Evolutionary conservation across 129 eudicot genomes (phyloP).

Genomic region (Tagetes patula): DNA sequence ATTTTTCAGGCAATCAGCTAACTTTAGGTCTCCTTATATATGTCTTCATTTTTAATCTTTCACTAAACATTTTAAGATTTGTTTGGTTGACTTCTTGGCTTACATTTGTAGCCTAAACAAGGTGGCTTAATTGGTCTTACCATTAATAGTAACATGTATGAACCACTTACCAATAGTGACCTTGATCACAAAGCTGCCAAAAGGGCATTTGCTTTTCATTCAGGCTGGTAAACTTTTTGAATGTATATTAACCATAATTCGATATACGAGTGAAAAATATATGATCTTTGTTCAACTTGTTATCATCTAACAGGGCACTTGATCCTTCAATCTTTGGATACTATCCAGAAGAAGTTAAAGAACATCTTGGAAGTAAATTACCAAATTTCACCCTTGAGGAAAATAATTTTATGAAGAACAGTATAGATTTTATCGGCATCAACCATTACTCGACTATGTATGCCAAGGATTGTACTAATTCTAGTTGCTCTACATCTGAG

Average conservation of each 20-base stretch:
- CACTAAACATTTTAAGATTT: neutral
- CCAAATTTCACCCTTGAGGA: constrained; percentile 61
- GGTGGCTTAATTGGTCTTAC: constrained; percentile 58
- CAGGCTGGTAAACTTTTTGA: constrained; percentile 50
- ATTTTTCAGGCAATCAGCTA: constrained; percentile 50
- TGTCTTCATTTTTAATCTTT: neutral
- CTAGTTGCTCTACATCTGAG: constrained; percentile 34
- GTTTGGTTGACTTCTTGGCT: constrained; percentile 4
- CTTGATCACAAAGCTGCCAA: constrained; percentile 50
- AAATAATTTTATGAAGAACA: constrained; percentile 39
- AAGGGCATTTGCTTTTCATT: constrained; percentile 60
- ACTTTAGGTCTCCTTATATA: neutral
- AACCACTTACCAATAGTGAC: constrained; percentile 49
- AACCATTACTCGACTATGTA: constrained; percentile 65
- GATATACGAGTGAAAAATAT: neutral
- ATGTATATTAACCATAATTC: neutral
- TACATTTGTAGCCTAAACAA: constrained; percentile 43
- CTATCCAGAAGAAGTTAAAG: constrained; percentile 66
- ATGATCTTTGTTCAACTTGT: constrained; percentile 6
- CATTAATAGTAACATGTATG: constrained; percentile 38
- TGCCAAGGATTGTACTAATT: constrained; percentile 56
- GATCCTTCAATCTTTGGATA: constrained; percentile 72
- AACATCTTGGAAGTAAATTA: constrained; percentile 42
- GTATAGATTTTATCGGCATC: constrained; percentile 68
- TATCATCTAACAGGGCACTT: constrained; percentile 44